Base-by-base conservation (phyloP, 129 eudicot genomes). In the Apium graveolens region DNA sequence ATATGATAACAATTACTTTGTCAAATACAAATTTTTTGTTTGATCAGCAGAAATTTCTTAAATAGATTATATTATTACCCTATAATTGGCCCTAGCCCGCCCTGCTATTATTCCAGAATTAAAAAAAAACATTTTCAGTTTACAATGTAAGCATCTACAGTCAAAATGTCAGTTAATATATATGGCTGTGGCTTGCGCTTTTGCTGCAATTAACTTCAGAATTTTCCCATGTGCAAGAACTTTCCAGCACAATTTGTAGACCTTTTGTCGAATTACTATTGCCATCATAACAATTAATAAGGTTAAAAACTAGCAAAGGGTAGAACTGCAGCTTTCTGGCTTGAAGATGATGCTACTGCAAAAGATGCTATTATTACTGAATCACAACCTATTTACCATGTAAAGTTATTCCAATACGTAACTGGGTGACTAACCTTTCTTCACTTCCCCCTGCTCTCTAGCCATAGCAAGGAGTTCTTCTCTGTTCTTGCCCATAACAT, bases 381-480 rank as follows among this genome's bases (percentile, higher is more conserved):
- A 72, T n/a, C n/a, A 41, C 76, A 39, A 11, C 16, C 75, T 24
- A 39, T 3, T n/a, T 4, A 1, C 51, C 8, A 4, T 11, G 76
- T 17, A 31, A 74, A 27, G 18, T 38, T 43, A 43, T 74, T 74
- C 31, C 60, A 74, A 5, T 7, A 14, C 11, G 13, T 44, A 44
- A 5, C 60, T 42, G 13, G 38, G 20, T 69, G 21, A 63, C 91
- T 79, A 48, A 92, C 98, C 98, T 85, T 88, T 91, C 75, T 80
- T 79, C 43, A 77, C 85, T 78, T 95, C 97, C 63, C 84, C 88
- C 38, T 86, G 88, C 66, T 81, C 97, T 84, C 80, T 95, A 76
- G 94, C 96, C 99, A 95, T 91, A 37, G 99, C 99, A 84, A 90
- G 92, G 66, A 95, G 96, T 83, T 95, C 99, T 83, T 95, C 99